Percentiles rank a stretch among this genome's conserved stretches.
phyloP scores from a whole-genome alignment of 306 rosid genomes.

The Medicago arabica region DNA sequence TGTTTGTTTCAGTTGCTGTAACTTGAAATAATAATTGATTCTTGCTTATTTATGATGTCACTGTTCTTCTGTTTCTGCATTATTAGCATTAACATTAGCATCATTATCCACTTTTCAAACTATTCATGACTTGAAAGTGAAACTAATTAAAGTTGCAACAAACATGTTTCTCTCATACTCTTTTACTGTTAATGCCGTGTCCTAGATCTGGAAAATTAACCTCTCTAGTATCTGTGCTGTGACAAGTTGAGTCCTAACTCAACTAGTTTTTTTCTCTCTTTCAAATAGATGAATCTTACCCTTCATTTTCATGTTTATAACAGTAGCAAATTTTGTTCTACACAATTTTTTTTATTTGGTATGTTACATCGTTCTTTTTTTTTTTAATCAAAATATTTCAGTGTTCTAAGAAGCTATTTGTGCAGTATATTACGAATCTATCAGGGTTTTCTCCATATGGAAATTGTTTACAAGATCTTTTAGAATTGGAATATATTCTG shows the following conservation, averaged over 20 bases:
- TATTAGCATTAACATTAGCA: neutral
- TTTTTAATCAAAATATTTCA: neutral
- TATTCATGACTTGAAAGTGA: neutral
- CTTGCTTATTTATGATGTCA: slow-evolving; percentile 29
- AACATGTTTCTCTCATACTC: slow-evolving; percentile 5
- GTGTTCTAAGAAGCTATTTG: neutral
- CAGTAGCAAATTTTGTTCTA: too few relatives aligned
- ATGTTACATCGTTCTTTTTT: neutral
- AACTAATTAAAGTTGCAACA: slow-evolving; percentile 14
- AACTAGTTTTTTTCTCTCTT: neutral
- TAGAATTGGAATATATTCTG: neutral
- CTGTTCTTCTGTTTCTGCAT: slow-evolving; percentile 10
- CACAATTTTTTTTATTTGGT: neutral
- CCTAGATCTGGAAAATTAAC: slow-evolving; percentile 38
- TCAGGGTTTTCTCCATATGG: neutral
- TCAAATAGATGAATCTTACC: too few relatives aligned
- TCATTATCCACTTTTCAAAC: neutral
- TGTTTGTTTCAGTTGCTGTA: neutral
- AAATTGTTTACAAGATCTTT: slow-evolving; percentile 25
- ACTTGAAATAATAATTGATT: neutral
- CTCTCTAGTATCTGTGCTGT: neutral
- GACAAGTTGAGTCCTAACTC: slow-evolving; percentile 1
- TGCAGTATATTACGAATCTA: neutral
- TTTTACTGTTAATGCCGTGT: neutral
- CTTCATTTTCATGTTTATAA: too few relatives aligned